Evolutionary conservation across 2,329 filamentous ascomycete species (phyloP).

Genomic region (Colletotrichum camelliae): DNA sequence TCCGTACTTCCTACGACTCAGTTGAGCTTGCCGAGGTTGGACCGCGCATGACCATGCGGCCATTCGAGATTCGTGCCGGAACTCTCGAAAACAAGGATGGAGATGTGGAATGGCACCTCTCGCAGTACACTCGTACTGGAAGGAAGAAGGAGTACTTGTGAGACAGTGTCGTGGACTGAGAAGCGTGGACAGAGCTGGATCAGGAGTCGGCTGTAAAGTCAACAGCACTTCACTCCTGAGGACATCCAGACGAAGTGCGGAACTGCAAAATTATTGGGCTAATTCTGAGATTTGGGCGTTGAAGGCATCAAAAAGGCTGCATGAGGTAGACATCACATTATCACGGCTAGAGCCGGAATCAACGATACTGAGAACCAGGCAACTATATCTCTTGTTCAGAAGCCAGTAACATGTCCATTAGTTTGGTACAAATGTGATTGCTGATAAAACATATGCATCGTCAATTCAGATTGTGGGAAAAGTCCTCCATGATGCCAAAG

Average conservation of each 20-base stretch:
- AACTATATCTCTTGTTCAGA: background rate
- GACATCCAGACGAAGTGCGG: background rate
- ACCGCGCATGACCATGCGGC: slow-evolving; percentile 79
- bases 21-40: slow-evolving; percentile 84
- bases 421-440: too few relatives aligned
- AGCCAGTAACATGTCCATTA: background rate
- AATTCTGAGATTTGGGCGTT: background rate
- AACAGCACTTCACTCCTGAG: background rate
- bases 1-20: slow-evolving; percentile 87
- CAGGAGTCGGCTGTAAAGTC: background rate
- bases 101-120: slow-evolving; percentile 95
- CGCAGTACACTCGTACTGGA: slow-evolving; percentile 91
- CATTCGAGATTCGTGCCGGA: slow-evolving; percentile 90
- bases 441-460: background rate
- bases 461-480: background rate
- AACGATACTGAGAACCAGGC: background rate
- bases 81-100: slow-evolving; percentile 94
- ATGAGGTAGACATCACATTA: background rate
- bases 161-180: slow-evolving; percentile 28
- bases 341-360: background rate
- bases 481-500: background rate
- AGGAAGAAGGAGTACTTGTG: slow-evolving; percentile 95
- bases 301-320: background rate
- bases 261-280: background rate
- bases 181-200: background rate